phyloP scores from a whole-genome alignment of 2,329 filamentous ascomycete genomes.

The Mycosphaerelloides madeirae region DNA sequence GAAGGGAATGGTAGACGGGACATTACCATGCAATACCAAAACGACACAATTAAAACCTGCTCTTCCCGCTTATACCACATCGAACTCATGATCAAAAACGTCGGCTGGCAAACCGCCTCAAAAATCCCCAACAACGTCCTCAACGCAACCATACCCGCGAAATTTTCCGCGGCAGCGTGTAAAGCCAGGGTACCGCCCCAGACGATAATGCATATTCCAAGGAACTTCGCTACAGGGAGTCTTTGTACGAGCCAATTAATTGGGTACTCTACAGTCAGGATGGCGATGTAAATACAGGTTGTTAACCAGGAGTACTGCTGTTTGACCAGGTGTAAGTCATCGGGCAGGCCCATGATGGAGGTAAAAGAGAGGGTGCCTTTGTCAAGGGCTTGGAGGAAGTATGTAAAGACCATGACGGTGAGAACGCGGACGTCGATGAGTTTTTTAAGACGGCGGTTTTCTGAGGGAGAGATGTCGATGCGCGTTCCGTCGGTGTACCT shows the following conservation, averaged over 20 bases:
- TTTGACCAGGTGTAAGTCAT: slow-evolving; percentile 42
- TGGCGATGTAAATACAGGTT: slow-evolving; percentile 69
- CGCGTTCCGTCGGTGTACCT: slow-evolving; percentile 58
- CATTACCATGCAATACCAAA: slow-evolving; percentile 51
- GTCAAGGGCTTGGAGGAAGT: slow-evolving; percentile 67
- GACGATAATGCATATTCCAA: slow-evolving; percentile 58
- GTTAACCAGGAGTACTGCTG: slow-evolving; percentile 65
- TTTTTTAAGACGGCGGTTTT: slow-evolving; percentile 57
- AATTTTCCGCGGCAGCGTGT: slow-evolving; percentile 59
- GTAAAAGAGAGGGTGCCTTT: slow-evolving; percentile 62
- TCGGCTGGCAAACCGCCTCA: slow-evolving; percentile 64
- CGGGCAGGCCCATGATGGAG: slow-evolving; percentile 58
- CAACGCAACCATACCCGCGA: slow-evolving; percentile 55
- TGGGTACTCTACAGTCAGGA: slow-evolving; percentile 67
- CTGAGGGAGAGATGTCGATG: slow-evolving; percentile 56
- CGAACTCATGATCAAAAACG: slow-evolving; percentile 61
- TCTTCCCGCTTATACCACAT: slow-evolving; percentile 70
- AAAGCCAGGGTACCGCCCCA: slow-evolving; percentile 60
- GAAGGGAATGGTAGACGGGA: not conserved
- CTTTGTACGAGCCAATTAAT: slow-evolving; percentile 60
- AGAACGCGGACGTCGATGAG: slow-evolving; percentile 66
- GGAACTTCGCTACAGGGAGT: slow-evolving; percentile 57
- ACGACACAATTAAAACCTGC: slow-evolving; percentile 62
- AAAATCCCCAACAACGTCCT: slow-evolving; percentile 66
- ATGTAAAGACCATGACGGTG: slow-evolving; percentile 66